Percentiles rank a stretch among this genome's conserved stretches.
phyloP scores from a whole-genome alignment of 73 alveolate genomes.

The Urostyla sp. region DNA sequence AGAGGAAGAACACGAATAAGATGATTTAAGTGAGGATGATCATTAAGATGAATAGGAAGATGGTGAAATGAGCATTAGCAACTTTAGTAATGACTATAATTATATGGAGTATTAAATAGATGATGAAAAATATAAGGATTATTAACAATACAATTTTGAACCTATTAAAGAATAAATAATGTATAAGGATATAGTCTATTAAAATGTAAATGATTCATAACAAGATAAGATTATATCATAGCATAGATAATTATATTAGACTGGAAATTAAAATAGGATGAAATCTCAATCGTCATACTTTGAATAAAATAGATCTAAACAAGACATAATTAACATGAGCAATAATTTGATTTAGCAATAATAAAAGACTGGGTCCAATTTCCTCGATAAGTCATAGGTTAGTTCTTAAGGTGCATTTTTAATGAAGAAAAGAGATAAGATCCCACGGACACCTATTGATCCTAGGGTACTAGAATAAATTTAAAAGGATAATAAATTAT shows the following conservation, averaged over 20 bases:
- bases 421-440: constrained; percentile 46
- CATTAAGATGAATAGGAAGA: constrained; percentile 9
- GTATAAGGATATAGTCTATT: background rate
- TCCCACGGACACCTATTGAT: constrained; percentile 67
- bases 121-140: constrained; percentile 5
- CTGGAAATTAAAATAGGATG: too few relatives aligned
- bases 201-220: background rate
- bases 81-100: constrained; percentile 21
- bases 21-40: constrained; percentile 15
- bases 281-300: too few relatives aligned
- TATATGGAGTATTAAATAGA: background rate
- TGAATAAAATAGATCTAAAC: too few relatives aligned
- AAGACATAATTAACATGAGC: too few relatives aligned
- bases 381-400: background rate
- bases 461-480: constrained; percentile 25
- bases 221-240: constrained; percentile 33
- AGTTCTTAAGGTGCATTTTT: constrained; percentile 34
- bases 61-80: constrained; percentile 52
- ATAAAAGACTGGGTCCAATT: too few relatives aligned
- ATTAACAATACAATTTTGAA: background rate
- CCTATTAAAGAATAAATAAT: constrained; percentile 10
- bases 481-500: constrained; percentile 31
- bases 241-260: constrained; percentile 48
- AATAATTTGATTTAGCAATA: too few relatives aligned
- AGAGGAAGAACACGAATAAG: background rate